Evolutionary conservation across 1,139 yeast genomes (phyloP).

Genomic region (Kodamaea suecica): DNA sequence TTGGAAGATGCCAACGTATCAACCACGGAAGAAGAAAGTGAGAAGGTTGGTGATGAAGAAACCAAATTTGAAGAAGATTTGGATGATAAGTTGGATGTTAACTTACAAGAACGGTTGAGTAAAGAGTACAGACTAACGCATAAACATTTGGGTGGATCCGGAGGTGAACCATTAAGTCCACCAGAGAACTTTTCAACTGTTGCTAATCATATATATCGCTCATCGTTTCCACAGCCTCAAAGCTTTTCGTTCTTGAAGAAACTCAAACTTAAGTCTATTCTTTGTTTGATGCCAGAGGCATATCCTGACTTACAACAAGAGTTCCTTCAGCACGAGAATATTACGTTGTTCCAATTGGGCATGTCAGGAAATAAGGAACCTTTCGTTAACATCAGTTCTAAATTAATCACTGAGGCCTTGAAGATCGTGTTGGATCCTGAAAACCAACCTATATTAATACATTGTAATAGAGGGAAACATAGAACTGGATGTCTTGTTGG

Average conservation of each 20-base stretch:
- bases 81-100: constrained; percentile 40
- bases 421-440: constrained; percentile 76
- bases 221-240: constrained; percentile 84
- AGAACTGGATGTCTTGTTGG: constrained; percentile 96
- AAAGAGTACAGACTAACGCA: constrained; percentile 16
- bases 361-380: constrained; percentile 97
- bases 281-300: constrained; percentile 87
- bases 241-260: constrained; percentile 68
- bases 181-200: constrained; percentile 94
- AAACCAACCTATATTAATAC: constrained; percentile 88
- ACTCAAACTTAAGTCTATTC: constrained; percentile 65
- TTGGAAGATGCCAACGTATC: constrained; percentile 21
- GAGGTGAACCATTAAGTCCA: constrained; percentile 43
- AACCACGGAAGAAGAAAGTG: constrained; percentile 25
- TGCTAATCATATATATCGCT: constrained; percentile 73
- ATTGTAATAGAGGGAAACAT: constrained; percentile 95
- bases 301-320: constrained; percentile 75
- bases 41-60: constrained; percentile 18
- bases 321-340: constrained; percentile 58
- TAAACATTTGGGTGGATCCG: constrained; percentile 8
- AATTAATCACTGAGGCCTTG: constrained; percentile 74
- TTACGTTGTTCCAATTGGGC: constrained; percentile 79
- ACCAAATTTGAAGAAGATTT: constrained; percentile 39
- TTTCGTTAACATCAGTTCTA: constrained; percentile 79
- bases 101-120: constrained; percentile 22